These are phyloP conservation scores for Tolypocladium tropicale DNA, from an alignment of 2,329 filamentous ascomycete species.

Conservation along the genomic window DNA sequence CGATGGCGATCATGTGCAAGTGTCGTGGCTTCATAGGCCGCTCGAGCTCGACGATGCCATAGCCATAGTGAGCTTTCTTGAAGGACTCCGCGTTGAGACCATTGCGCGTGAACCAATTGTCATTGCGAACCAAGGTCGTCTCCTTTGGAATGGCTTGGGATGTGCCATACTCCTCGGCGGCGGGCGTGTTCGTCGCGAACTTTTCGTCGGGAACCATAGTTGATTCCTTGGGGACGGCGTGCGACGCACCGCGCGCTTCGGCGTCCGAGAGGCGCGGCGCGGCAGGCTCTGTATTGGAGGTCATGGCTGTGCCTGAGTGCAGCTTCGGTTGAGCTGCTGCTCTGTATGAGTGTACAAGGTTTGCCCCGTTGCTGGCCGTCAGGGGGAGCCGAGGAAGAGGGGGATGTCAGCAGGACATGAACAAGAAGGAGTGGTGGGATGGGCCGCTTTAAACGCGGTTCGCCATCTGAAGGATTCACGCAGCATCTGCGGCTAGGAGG, in stretches of 20 bases:
- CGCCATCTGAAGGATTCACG: not conserved
- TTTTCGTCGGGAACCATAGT: not conserved
- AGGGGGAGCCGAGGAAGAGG: not conserved
- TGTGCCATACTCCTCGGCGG: not conserved
- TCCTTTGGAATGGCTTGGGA: not conserved
- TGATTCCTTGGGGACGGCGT: not conserved
- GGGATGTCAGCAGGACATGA: not conserved
- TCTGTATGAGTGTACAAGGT: too few species aligned
- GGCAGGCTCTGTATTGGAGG: not conserved
- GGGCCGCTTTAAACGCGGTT: not conserved
- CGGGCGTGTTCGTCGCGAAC: not conserved
- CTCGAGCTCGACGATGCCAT: not conserved
- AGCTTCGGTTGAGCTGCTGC: not conserved
- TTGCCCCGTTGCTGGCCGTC: not conserved
- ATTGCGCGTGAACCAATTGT: not conserved
- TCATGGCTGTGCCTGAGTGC: not conserved
- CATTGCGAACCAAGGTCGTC: not conserved
- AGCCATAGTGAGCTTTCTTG: not conserved
- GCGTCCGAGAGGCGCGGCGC: not conserved
- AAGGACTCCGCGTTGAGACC: not conserved
- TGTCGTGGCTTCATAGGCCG: not conserved
- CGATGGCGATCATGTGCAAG: not conserved
- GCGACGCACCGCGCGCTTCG: not conserved
- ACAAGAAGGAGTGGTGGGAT: not conserved
- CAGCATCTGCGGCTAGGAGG: not conserved